Percentiles rank a stretch among this genome's conserved stretches.
These are phyloP conservation scores for Fusarium subtropicale DNA, from an alignment of 2,329 filamentous ascomycete genomes.

Conservation along the genomic window DNA sequence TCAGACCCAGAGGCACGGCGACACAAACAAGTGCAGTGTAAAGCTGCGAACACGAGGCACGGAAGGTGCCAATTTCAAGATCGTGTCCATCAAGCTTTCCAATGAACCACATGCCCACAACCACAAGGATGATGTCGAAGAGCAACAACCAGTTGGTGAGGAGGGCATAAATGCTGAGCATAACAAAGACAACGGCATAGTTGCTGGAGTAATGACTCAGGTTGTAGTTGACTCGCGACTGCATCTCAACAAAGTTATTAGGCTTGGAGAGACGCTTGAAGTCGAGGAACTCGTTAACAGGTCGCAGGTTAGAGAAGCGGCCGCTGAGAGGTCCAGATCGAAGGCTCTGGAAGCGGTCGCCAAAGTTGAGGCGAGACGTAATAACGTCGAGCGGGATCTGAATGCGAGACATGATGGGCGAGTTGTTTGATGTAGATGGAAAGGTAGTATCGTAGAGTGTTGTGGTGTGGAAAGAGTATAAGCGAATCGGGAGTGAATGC, in stretches of 20 bases:
- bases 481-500: constrained; percentile 20
- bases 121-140: constrained; percentile 91
- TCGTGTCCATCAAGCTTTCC: constrained; percentile 90
- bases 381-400: constrained; percentile 92
- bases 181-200: constrained; percentile 92
- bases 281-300: constrained; percentile 93
- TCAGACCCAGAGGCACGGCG: constrained; percentile 85
- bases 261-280: constrained; percentile 96
- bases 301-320: constrained; percentile 92
- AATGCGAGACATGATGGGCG: constrained; percentile 78
- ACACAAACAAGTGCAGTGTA: constrained; percentile 89
- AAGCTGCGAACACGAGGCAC: constrained; percentile 89
- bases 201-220: constrained; percentile 98
- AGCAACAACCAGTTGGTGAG: constrained; percentile 87
- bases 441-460: constrained; percentile 19
- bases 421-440: constrained; percentile 11
- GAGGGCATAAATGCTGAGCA: constrained; percentile 95
- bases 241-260: constrained; percentile 87
- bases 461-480: constrained; percentile 25
- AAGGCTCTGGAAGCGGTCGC: constrained; percentile 85
- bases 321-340: constrained; percentile 81
- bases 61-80: constrained; percentile 84
- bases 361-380: constrained; percentile 89
- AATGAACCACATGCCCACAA: constrained; percentile 89
- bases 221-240: constrained; percentile 97